Conservation (phyloP, 2,329 filamentous ascomycete genomes). For the Lachnum nothofagi region DNA sequence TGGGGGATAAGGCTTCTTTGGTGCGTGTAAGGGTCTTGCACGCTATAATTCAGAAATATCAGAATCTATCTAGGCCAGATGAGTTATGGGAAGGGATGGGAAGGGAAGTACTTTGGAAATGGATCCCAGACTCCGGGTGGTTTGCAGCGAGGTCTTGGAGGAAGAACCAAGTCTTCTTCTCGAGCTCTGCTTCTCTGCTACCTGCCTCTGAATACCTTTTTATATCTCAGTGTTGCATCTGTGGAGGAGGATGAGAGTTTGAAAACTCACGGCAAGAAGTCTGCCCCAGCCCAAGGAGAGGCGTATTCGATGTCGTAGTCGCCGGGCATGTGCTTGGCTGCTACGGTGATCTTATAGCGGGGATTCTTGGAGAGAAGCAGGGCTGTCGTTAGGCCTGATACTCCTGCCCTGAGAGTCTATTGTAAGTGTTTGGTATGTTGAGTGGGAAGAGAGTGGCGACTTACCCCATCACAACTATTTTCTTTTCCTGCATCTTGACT, state of each 20-base stretch:
- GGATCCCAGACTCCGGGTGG: slow-evolving; percentile 66
- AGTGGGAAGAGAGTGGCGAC: neutral
- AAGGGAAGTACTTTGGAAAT: slow-evolving; percentile 57
- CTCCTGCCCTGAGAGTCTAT: slow-evolving; percentile 49
- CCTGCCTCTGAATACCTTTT: slow-evolving; percentile 2
- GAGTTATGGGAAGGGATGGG: neutral
- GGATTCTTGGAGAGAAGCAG: slow-evolving; percentile 52
- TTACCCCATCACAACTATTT: neutral
- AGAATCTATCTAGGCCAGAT: no score
- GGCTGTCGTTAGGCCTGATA: slow-evolving; percentile 60
- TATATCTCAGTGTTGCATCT: neutral
- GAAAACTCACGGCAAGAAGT: slow-evolving; percentile 38
- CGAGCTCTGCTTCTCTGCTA: slow-evolving; percentile 38
- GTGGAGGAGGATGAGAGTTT: no score
- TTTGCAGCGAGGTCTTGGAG: slow-evolving; percentile 3
- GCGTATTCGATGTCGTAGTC: slow-evolving; percentile 87
- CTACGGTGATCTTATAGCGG: slow-evolving; percentile 57
- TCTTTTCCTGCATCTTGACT: neutral
- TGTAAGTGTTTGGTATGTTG: no score
- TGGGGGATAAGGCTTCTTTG: slow-evolving; percentile 4
- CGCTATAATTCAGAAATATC: no score
- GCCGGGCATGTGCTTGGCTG: slow-evolving; percentile 84
- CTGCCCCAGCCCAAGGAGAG: slow-evolving; percentile 82
- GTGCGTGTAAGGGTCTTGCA: slow-evolving; percentile 2
- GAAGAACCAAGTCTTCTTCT: slow-evolving; percentile 35